A percentile compares a stretch with the other conserved stretches of the same genome.
Conservation (phyloP, 805 yeast species). For the Torulaspora microellipsoides region DNA sequence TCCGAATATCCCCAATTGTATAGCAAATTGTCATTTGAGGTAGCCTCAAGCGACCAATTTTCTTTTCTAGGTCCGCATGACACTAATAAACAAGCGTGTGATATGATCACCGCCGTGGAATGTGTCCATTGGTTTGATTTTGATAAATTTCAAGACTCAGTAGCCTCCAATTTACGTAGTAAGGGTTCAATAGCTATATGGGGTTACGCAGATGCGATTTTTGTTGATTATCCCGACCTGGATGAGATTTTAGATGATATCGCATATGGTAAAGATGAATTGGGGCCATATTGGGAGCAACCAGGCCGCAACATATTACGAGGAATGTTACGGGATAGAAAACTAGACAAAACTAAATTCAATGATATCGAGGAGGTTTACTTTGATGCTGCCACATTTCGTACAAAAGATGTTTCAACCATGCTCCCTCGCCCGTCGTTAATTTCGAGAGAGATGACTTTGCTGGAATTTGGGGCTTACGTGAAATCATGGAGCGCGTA, state of each 20-base stretch:
- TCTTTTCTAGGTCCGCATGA: constrained; percentile 12
- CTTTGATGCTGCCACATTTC: constrained; percentile 18
- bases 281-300: constrained; percentile 72
- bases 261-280: constrained; percentile 43
- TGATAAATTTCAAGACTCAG: constrained; percentile 46
- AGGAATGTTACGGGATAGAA: constrained; percentile 31
- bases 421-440: constrained; percentile 24
- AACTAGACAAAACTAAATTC: constrained; percentile 34
- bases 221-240: constrained; percentile 48
- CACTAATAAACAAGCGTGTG: constrained; percentile 34
- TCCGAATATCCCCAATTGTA: constrained; percentile 4
- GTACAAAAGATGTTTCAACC: constrained; percentile 16
- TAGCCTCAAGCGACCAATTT: constrained; percentile 31
- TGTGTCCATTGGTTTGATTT: constrained; percentile 83
- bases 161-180: constrained; percentile 46
- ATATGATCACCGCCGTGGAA: constrained; percentile 73
- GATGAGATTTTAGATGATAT: constrained; percentile 50
- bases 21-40: constrained; percentile 20
- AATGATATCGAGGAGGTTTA: constrained; percentile 36
- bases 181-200: constrained; percentile 71
- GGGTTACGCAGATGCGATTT: constrained; percentile 73
- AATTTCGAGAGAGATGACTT: constrained; percentile 38
- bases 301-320: constrained; percentile 66
- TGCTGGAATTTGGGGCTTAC: constrained; percentile 49
- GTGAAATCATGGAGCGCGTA: constrained; percentile 68